These are phyloP conservation scores for Neurospora sp. DNA, from an alignment of 495 filamentous ascomycete genomes.

Conservation along the genomic window DNA sequence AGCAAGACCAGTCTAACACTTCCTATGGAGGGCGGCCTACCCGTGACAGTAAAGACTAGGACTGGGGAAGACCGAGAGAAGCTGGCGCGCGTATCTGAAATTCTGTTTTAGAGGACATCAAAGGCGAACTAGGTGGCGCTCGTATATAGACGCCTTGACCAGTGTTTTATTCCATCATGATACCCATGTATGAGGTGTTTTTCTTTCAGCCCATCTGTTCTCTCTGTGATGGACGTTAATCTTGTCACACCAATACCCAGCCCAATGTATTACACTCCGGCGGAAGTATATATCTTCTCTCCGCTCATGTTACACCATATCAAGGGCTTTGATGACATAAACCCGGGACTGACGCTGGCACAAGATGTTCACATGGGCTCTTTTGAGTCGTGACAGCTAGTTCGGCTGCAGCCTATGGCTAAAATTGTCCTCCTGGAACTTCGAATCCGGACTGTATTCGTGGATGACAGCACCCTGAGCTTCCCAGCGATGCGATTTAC, in stretches of 20 bases:
- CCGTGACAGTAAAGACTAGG: conserved; percentile 27
- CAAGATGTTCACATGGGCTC: neutral
- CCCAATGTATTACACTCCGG: neutral
- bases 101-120: neutral
- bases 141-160: neutral
- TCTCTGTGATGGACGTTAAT: neutral
- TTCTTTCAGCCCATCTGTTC: neutral
- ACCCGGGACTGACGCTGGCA: neutral
- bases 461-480: neutral
- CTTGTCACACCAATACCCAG: neutral
- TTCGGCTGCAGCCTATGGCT: neutral
- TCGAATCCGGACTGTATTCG: neutral
- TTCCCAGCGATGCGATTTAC: neutral
- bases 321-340: neutral
- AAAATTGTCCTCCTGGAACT: neutral
- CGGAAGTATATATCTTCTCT: neutral
- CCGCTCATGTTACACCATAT: neutral
- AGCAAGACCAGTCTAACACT: conserved; percentile 49
- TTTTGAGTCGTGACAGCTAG: neutral
- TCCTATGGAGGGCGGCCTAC: conserved; percentile 51
- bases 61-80: neutral
- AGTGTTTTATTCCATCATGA: neutral
- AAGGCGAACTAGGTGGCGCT: neutral
- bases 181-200: neutral
- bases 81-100: too few relatives aligned